Conservation (phyloP, 177 flowering plant species). For the Vitis hybrid region DNA sequence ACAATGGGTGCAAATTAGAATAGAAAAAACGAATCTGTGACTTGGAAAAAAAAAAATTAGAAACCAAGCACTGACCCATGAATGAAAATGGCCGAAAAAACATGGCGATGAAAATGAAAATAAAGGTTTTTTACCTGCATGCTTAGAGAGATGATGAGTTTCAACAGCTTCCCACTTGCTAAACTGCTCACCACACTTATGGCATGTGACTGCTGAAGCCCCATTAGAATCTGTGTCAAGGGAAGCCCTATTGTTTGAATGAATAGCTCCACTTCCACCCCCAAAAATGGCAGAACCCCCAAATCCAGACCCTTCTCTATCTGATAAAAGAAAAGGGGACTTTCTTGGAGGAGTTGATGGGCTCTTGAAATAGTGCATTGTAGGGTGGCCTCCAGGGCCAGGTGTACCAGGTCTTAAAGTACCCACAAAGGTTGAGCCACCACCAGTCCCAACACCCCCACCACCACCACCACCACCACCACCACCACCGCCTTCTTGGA, state of each 20-base stretch:
- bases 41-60: no score
- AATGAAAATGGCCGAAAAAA: background rate
- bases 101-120: slow-evolving; percentile 1
- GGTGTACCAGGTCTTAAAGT: slow-evolving; percentile 88
- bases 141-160: slow-evolving; percentile 89
- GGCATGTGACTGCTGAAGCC: slow-evolving; percentile 53
- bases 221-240: slow-evolving; percentile 56
- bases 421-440: slow-evolving; percentile 66
- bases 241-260: slow-evolving; percentile 40
- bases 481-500: slow-evolving; percentile 27
- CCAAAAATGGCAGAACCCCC: slow-evolving; percentile 32
- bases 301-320: slow-evolving; percentile 39
- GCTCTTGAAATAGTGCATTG: slow-evolving; percentile 50
- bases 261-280: slow-evolving; percentile 23
- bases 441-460: slow-evolving; percentile 27
- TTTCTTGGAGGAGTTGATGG: slow-evolving; percentile 47
- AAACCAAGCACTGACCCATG: background rate
- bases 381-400: slow-evolving; percentile 70
- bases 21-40: no score
- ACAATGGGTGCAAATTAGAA: background rate
- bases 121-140: slow-evolving; percentile 66
- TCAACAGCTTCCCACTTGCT: slow-evolving; percentile 86
- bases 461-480: slow-evolving; percentile 14
- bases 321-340: slow-evolving; percentile 32
- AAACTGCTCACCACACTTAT: slow-evolving; percentile 89